phyloP scores from a whole-genome alignment of 106 monocot species.

The Platanthera zijinensis region DNA sequence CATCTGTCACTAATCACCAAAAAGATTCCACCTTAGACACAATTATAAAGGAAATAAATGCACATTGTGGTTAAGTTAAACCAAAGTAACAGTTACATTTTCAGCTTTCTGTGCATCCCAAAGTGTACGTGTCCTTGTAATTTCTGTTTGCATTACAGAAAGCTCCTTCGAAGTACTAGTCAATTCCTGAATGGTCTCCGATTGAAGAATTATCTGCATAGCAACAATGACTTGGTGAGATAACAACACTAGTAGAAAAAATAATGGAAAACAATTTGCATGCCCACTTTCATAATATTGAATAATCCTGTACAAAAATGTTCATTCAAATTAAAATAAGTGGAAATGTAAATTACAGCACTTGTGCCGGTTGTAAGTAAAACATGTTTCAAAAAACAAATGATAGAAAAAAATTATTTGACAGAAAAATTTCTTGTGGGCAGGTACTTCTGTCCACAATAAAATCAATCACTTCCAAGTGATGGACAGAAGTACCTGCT shows the following conservation, averaged over 20 bases:
- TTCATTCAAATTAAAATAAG: neutral
- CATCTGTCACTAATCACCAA: neutral
- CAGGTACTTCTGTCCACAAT: too few species aligned
- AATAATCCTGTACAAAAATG: neutral
- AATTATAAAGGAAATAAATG: neutral
- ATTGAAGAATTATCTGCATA: slow-evolving; percentile 73
- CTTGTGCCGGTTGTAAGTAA: neutral
- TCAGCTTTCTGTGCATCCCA: slow-evolving; percentile 53
- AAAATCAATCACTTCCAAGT: neutral
- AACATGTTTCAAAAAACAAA: neutral
- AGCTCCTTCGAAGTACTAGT: slow-evolving; percentile 70
- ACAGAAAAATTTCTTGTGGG: neutral
- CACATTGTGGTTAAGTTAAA: neutral
- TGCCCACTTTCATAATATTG: neutral
- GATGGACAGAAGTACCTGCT: neutral
- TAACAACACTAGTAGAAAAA: neutral
- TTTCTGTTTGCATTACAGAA: slow-evolving; percentile 56
- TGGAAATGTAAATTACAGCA: neutral
- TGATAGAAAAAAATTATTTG: too few species aligned
- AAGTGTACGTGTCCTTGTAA: slow-evolving; percentile 35
- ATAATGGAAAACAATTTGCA: neutral
- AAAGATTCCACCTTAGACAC: neutral
- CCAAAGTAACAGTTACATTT: slow-evolving; percentile 53
- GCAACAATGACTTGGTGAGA: neutral
- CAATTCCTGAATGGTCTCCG: slow-evolving; percentile 93